Evolutionary conservation across 225 moss, liverwort and hornwort genomes (phyloP).

Genomic region (Lunularia cruciata): DNA sequence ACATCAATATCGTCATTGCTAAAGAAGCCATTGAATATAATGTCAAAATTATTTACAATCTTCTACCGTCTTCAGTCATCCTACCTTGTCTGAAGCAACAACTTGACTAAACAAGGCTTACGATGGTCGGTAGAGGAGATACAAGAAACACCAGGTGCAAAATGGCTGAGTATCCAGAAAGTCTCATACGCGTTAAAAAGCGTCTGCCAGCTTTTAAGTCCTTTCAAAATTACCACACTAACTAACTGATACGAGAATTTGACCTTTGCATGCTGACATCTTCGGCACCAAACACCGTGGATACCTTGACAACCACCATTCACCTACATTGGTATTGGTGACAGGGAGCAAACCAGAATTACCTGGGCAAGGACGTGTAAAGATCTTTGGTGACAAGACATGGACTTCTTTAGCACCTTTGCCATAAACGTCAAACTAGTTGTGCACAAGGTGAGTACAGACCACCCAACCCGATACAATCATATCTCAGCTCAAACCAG

Average conservation of each 20-base stretch:
- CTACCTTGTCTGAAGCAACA: constrained; percentile 8
- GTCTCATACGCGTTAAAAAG: neutral
- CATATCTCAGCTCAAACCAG: constrained; percentile 9
- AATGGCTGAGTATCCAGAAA: constrained; percentile 8
- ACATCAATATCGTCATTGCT: neutral
- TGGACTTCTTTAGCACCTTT: neutral
- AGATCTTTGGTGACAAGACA: neutral
- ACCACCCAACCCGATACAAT: neutral
- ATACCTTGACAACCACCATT: neutral
- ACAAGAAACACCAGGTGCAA: neutral
- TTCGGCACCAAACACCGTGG: neutral
- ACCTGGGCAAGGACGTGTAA: neutral
- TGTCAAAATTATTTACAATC: constrained; percentile 20
- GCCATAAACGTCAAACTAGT: constrained; percentile 4
- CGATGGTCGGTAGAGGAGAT: neutral
- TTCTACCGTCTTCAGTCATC: constrained; percentile 5
- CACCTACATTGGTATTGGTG: neutral
- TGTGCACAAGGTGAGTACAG: neutral
- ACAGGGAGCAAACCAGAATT: neutral
- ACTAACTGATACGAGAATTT: neutral
- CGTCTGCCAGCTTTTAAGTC: constrained; percentile 5
- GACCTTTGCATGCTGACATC: neutral
- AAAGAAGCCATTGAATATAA: constrained; percentile 10
- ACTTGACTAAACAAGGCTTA: constrained; percentile 14
- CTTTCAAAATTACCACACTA: neutral